These are phyloP conservation scores for Zalaria obscura DNA, from an alignment of 2,329 filamentous ascomycete genomes.

Conservation along the genomic window DNA sequence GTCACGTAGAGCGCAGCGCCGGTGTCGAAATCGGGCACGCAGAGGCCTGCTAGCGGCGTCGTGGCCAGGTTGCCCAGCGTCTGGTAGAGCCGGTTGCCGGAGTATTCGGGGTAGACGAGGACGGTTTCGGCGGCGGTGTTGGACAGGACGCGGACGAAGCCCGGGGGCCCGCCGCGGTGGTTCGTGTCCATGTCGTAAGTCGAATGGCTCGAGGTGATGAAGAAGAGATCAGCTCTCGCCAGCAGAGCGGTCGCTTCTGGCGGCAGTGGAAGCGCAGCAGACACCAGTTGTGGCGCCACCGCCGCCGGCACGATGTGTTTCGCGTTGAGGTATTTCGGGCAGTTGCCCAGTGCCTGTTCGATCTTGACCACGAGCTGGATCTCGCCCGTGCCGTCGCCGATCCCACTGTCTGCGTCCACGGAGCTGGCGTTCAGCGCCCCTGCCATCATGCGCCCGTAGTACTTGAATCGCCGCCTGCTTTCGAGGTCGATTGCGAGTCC, in stretches of 20 bases:
- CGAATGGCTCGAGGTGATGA: background rate
- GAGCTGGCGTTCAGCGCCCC: slow-evolving; percentile 36
- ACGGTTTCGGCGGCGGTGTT: slow-evolving; percentile 34
- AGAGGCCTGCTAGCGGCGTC: slow-evolving; percentile 54
- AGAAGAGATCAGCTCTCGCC: background rate
- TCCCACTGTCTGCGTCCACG: slow-evolving; percentile 9
- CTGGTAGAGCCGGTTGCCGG: slow-evolving; percentile 73
- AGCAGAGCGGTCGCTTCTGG: slow-evolving; percentile 32
- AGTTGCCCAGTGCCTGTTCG: slow-evolving; percentile 63
- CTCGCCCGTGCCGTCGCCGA: slow-evolving; percentile 15
- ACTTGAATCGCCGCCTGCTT: slow-evolving; percentile 57
- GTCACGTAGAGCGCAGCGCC: slow-evolving; percentile 64
- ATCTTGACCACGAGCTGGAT: slow-evolving; percentile 53
- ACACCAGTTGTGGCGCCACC: slow-evolving; percentile 39
- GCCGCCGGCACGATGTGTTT: slow-evolving; percentile 45
- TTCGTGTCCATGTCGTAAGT: slow-evolving; percentile 71
- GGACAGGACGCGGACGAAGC: slow-evolving; percentile 56
- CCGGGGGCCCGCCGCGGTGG: slow-evolving; percentile 58
- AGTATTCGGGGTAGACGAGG: slow-evolving; percentile 70
- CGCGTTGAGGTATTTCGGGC: slow-evolving; percentile 75
- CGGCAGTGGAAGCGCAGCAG: slow-evolving; percentile 34
- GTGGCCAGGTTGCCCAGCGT: slow-evolving; percentile 62
- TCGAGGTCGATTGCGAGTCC: slow-evolving; percentile 51
- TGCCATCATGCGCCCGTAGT: slow-evolving; percentile 55
- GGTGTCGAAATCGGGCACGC: slow-evolving; percentile 59